Conservation (phyloP, 495 filamentous ascomycete genomes). For the Penicillium longicatenatum region DNA sequence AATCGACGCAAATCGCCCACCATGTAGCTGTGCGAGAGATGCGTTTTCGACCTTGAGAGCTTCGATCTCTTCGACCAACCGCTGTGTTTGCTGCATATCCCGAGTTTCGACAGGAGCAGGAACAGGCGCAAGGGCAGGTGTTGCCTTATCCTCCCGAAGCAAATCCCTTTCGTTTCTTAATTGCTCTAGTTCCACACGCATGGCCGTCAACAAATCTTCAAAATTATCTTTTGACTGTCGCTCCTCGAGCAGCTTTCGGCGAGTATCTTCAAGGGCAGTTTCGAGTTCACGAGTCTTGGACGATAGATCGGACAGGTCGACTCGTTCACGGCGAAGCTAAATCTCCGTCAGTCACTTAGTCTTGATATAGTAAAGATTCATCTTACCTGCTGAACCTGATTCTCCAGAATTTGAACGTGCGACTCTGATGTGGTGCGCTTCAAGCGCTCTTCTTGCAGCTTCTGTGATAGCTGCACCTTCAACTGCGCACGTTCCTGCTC, state of each 20-base stretch:
- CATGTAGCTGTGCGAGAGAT: constrained; percentile 51
- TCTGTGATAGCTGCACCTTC: constrained; percentile 77
- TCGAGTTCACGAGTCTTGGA: constrained; percentile 70
- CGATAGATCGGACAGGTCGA: constrained; percentile 42
- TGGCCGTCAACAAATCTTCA: constrained; percentile 82
- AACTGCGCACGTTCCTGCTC: constrained; percentile 93
- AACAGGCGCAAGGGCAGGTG: constrained; percentile 49
- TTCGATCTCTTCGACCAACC: constrained; percentile 68
- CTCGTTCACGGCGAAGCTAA: constrained; percentile 51
- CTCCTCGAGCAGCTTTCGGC: constrained; percentile 81
- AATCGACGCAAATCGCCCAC: constrained; percentile 61
- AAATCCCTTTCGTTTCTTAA: constrained; percentile 88
- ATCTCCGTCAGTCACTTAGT: constrained; percentile 3
- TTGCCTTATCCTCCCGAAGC: constrained; percentile 82
- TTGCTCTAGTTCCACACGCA: constrained; percentile 79
- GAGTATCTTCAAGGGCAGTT: constrained; percentile 72
- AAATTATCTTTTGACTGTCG: constrained; percentile 89
- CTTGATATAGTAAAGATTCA: not conserved
- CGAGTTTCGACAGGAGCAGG: not conserved
- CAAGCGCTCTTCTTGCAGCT: constrained; percentile 80
- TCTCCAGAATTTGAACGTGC: constrained; percentile 79
- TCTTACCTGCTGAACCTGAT: constrained; percentile 63
- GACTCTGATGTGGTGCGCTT: constrained; percentile 73
- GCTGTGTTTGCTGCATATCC: constrained; percentile 57
- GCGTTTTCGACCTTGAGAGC: constrained; percentile 57